Base-by-base conservation (phyloP, 306 rosid species). In the Leucaena leucocephala region DNA sequence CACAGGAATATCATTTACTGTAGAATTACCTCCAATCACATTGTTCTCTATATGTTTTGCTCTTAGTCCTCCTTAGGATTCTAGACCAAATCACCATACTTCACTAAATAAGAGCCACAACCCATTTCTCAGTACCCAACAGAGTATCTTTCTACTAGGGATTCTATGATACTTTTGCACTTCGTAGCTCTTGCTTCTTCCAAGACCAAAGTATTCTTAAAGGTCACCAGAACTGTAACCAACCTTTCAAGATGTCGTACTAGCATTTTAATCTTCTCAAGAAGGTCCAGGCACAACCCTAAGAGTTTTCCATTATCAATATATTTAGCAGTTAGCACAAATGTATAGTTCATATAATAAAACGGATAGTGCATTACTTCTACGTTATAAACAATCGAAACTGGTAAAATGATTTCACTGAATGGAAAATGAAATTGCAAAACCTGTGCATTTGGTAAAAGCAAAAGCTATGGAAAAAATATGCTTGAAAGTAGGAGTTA, bases 391-490 rank as follows among this genome's bases (percentile, higher is more conserved):
- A 74, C 9, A 19, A 75, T 34, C n/a, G 45, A 15, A 59, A 33
- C 19, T 44, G 46, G 40, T 42, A 59, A 22, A 58, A 42, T 59
- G 38, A 58, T 43, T 58, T 19, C 0, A 0, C 3, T 3, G 14
- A 74, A 45, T 13, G 21, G 65, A 69, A 54, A 64, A 45, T n/a
- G 42, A 48, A 76, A 48, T 17, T 35, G 72, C 50, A 64, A 17
- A 64, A 39, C 33, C 17, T 38, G 40, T n/a, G 52, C 38, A 76
- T 36, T 49, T 36, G 10, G 80, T 48, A 12, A 35, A 57, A 76
- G 43, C 49, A 7, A n/a, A 34, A 63, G 64, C 39, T 34, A 64
- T 76, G 73, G 50, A 4, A 10, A 35, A 4, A 72, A 54, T 33
- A 72, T 6, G 22, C 36, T n/a, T 34, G 68, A 44, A 44, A 44